Conservation (phyloP, 768 basidiomycete genomes). For the Jaapia argillacea region DNA sequence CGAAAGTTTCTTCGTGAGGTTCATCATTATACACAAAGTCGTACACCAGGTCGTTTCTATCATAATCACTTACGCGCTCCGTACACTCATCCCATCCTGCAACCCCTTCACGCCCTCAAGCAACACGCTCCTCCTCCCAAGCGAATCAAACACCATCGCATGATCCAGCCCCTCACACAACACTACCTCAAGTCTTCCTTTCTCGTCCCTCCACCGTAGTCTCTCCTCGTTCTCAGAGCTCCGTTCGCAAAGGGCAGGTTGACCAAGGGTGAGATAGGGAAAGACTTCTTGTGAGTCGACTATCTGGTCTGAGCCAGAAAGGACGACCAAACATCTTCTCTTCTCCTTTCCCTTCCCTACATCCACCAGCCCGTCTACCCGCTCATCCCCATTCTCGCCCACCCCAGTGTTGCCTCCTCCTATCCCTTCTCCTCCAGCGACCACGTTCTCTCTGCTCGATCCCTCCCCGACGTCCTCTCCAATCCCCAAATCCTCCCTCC, state of each 20-base stretch:
- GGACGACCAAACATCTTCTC: too few species aligned
- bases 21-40: too few species aligned
- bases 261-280: constrained; percentile 26
- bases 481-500: constrained; percentile 41
- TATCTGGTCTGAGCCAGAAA: constrained; percentile 32
- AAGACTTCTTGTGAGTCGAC: constrained; percentile 28
- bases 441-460: too few species aligned
- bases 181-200: constrained; percentile 26
- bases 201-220: constrained; percentile 16
- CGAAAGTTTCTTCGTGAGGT: too few species aligned
- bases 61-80: too few species aligned
- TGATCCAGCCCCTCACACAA: constrained; percentile 31
- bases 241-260: too few species aligned
- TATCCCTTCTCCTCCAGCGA: too few species aligned
- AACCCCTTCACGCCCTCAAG: constrained; percentile 23
- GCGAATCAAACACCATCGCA: constrained; percentile 26
- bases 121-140: constrained; percentile 17
- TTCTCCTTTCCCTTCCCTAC: too few species aligned
- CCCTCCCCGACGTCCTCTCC: constrained; percentile 19
- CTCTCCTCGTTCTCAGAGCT: constrained; percentile 13
- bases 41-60: too few species aligned
- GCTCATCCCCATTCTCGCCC: too few species aligned
- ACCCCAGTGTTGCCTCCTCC: too few species aligned
- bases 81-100: not conserved
- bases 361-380: too few species aligned